Evolutionary conservation across 2,329 filamentous ascomycete species (phyloP), one percentile per base, ranked within the genome.

Genomic region (Biscogniauxia sp.): DNA sequence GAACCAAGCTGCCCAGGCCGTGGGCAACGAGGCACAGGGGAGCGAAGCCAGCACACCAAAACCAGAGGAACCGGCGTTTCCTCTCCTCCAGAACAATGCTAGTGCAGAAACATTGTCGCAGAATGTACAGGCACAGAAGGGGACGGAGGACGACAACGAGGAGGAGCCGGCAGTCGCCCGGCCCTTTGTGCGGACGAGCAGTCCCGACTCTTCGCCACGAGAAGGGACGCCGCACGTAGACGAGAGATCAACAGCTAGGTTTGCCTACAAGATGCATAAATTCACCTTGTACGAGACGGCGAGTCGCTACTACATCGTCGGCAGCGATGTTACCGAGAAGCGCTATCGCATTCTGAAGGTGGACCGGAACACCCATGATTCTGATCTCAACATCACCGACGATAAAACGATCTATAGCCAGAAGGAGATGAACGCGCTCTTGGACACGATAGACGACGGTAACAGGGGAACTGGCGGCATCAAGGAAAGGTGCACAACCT

Each of bases 241-340:
- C 41, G 67, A 70, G 57, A 64, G 65, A 26, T 66, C 66, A 11
- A 63, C 69, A 4, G 61, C 78, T 57, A 76, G 78, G 20, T 68
- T 79, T 19, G 74, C 81, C 52, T 82, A 84, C 75, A 85, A 84
- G 73, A 97, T 99, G 92, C 93, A 97, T 80, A 96, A 95, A 71
- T 98, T 97, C 76, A 95, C 91, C n/a, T 79, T 99, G 20, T 98
- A 99, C 76, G 95, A 99, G 79, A 99, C 95, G 2, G 91, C 92
- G 13, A 92, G 89, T 58, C 86, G 92, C 56, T 99, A 95, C 76
- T 99, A 97, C 75, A 89, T 99, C 65, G 92, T 98, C 19, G 95
- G 95, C 15, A 90, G 91, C 56, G 95, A 99, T 73, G 87, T 97
- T 59, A 88, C 92, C 67, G 95, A 98, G 75, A 89, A 86, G 70